Base-by-base conservation (phyloP, 2,329 filamentous ascomycete genomes). In the Aureobasidium pullulans region DNA sequence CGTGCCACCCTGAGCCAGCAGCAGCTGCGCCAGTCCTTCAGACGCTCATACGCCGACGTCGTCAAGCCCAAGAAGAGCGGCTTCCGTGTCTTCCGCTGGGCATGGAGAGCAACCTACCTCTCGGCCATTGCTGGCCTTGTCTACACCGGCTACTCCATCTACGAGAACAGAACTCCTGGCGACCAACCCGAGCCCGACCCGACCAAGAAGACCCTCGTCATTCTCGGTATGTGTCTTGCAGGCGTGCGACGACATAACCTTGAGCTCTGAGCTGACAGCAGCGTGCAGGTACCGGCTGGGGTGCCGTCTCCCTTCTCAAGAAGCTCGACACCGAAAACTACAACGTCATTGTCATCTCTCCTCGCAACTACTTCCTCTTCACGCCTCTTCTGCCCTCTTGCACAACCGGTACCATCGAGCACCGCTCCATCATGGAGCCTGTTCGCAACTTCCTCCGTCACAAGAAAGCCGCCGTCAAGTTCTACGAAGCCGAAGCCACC, bases 341-440 rank as follows among this genome's bases (percentile, higher is more conserved):
- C 84, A 97, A 99, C 75, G 93, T 97, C 75, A 77, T 97, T 72
- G 91, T 99, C 73, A 90, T 99, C 74, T 97, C 94, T 52, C 94
- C 94, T 58, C 90, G 94, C 73, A 99, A 99, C 80, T 99, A 96
- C 84, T 99, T 99, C 86, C 87, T 99, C 67, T 99, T 99, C 83
- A 99, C 94, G 32, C 94, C 94, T 62, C 85, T 99, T 61, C 84
- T 99, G 63, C 94, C 94, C 65, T 97, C 93, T 72, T 99, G 94
- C 78, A 97, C 94, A 56, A 96, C 93, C 66, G 94, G 94, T 69
- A 88, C 90, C 68, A 94, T 99, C 75, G 94, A 99, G 82, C 94
- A 97, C 80, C 90, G 94, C 73, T 97, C 92, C 71, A 99, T 99
- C 77, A 99, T 99, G 94, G 94, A 99, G 80, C 94, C 94, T 60